Base-by-base conservation (phyloP, 108 stramenopile genomes). In the Cyclostephanos invisitatus region DNA sequence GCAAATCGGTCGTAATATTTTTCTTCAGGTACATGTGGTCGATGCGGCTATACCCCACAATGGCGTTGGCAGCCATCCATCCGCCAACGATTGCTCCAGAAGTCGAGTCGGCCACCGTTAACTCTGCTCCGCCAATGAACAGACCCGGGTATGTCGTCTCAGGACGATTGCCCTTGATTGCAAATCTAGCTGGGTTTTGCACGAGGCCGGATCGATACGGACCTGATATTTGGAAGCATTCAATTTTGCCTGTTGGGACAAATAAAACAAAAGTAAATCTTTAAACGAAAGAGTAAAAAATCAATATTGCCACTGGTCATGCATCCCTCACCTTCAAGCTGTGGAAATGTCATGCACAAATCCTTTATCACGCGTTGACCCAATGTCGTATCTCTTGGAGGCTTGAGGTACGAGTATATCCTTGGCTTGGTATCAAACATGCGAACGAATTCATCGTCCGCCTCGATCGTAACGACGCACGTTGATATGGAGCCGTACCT, bases 391-490 rank as follows among this genome's bases (percentile, higher is more conserved):
- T 86, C 84, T 22, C 70, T 86, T 14, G 69, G 27, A 11, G 69
- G 61, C 75, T 84, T 82, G 18, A 84, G 72, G 27, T 80, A 74
- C 17, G 87, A 73, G 71, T 73, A 95, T 1, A 95, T 81, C 76
- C 83, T 85, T n/a, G 94, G 94, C 70, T 91, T 90, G 15, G 89
- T 88, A 38, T 91, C 94, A 73, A 90, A 91, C 62, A 67, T 50
- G 24, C 76, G 79, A 10, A 96, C 95, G 73, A 93, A 92, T 57
- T 96, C 91, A 70, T 96, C 95, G 66, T 92, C 92, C 18, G 95
- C 95, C 78, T 96, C 95, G 14, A 96, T 81, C 10, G 95, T 93
- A 7, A 96, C 90, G 4, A 96, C 95, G 72, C 95, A 96, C 0
- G 92, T 93, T 3, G 87, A 80, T 22, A 87, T 71, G 1, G 78